phyloP scores from a whole-genome alignment of 257 asterid species.

The Verbena officinalis region DNA sequence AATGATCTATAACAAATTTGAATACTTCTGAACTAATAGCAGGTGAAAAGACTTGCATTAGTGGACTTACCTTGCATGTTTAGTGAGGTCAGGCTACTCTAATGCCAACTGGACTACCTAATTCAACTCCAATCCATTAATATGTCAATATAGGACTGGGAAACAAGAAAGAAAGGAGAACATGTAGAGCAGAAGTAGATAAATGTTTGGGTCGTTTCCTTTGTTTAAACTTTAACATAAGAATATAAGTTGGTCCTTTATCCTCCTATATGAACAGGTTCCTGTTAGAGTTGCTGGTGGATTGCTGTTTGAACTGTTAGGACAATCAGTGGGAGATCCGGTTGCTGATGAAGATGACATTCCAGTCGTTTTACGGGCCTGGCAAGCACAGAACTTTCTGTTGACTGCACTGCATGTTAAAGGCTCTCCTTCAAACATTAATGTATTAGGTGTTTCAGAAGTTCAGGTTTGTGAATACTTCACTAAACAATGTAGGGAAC shows the following conservation, averaged over 20 bases:
- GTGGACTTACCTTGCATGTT: background rate
- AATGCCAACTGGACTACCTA: background rate
- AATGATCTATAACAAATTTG: background rate
- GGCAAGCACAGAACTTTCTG: conserved; percentile 52
- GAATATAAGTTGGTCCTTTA: background rate
- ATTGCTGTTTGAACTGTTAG: conserved; percentile 54
- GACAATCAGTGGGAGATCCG: conserved; percentile 52
- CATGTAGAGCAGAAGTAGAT: background rate
- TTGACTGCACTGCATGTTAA: conserved; percentile 49
- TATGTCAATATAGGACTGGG: background rate
- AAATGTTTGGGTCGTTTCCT: too few relatives aligned
- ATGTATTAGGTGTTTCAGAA: conserved; percentile 49
- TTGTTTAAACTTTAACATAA: too few relatives aligned
- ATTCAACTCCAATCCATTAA: background rate
- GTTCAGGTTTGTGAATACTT: conserved; percentile 41
- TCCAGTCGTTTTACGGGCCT: conserved; percentile 49
- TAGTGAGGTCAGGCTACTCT: background rate
- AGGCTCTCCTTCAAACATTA: conserved; percentile 46
- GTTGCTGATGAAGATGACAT: conserved; percentile 44
- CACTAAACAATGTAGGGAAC: background rate
- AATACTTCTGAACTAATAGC: background rate
- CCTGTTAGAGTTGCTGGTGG: conserved; percentile 60
- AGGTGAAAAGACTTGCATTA: background rate
- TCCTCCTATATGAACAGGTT: conserved; percentile 37
- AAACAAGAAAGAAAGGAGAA: background rate